Base-by-base conservation (phyloP, 2,329 filamentous ascomycete species). In the Aspergillus flavus region DNA sequence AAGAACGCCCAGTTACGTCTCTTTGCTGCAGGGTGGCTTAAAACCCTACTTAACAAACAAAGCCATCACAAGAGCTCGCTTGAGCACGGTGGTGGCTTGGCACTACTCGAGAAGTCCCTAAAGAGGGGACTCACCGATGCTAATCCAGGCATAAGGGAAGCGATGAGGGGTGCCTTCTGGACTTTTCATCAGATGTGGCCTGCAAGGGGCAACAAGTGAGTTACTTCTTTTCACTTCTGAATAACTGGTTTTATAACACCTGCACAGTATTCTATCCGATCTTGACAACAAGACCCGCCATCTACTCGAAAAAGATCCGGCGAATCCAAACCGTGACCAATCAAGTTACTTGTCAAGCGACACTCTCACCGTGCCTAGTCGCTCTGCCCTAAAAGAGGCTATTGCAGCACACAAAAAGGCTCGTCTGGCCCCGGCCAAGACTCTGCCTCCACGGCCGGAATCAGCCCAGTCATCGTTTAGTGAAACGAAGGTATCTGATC, bases 1-100 rank as follows among this genome's bases (percentile, higher is more conserved):
- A 98, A 97, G 82, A 98, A 97, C 73, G 90, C 94, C 2, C 91
- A 95, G 73, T 90, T 94, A 19, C 88, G 95, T 65, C 87, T 87
- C 1, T 96, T 90, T 76, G 90, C 89, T 1, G 84, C 91, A 2
- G 89, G 86, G 9, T 99, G 95, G 95, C 80, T 98, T 34, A 91
- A 89, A 77, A 96, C 90, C 1, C 78, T 98, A 23, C 80, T 99
- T 45, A 89, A 85, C 69, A 92, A 92, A 71, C 91, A 96, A 74
- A 81, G 86, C 1, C 84, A 69, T 23, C 92, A 97, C 78, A 96
- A 93, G 79, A 86, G 82, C 66, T 89, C 93, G 46, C 84, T 98
- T 64, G 94, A 98, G 75, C 92, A 96, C 73, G 86, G 87, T 1
- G 94, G 93, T 48, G 92, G 93, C 4, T 79, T 96, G 23, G 93